Base-by-base conservation (phyloP, 371 early-diverging fungal genomes). In the Mortierella sp. region DNA sequence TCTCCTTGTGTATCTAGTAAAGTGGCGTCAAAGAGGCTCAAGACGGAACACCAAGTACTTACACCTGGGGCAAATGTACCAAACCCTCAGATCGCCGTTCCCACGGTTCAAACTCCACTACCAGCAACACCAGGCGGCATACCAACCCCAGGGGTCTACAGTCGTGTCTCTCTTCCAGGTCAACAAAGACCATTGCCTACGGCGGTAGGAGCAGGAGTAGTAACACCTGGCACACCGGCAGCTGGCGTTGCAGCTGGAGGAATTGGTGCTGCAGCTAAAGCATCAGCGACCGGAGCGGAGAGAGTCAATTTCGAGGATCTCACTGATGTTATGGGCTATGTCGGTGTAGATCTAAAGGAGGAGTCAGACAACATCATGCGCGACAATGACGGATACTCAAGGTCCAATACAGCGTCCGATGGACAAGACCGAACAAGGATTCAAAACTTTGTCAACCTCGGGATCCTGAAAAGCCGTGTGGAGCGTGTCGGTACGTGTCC, bases 251-350 rank as follows among this genome's bases (percentile, higher is more conserved):
- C 59, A 28, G 54, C 59, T 25, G 22, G 48, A 2, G 9, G 49
- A 2, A 14, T 50, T 22, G 67, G 67, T 39, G 56, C 45, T 63
- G 56, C 71, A 43, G 28, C 53, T 14, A 34, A 54, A 21, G 54
- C 80, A 27, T 44, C 71, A 1, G 45, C 59, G 2, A 17, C 63
- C 19, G 62, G 57, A 7, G 44, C 65, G 28, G 81, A 86, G 44
- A 81, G 79, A 50, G 83, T 84, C 66, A 88, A 89, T 57, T 85
- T 81, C 59, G 88, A 88, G 43, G 81, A 84, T 34, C 63, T 95
- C 27, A 90, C 91, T 47, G 95, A 94, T 78, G 95, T 93, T 6
- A 93, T 93, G 82, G 91, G 90, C 4, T 94, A 92, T 79, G 90
- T 89, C 1, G 96, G 95, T n/a, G 89, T 95, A 17, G 94, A 95